A percentile compares a stretch with the other conserved stretches of the same genome.
phyloP scores from a whole-genome alignment of 108 stramenopile genomes.

The Cyclotella kingstonii region DNA sequence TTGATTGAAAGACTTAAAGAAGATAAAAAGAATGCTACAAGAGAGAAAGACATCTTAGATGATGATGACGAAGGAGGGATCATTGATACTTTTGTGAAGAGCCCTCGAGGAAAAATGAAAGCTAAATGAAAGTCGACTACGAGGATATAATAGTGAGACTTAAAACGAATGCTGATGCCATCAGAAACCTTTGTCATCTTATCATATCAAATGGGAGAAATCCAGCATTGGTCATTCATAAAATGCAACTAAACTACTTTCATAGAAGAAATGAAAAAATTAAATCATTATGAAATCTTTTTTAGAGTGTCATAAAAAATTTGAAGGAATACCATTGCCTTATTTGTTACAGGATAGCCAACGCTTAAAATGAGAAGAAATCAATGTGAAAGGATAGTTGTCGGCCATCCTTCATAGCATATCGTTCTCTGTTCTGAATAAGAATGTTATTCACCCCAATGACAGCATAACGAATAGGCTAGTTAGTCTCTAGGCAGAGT shows the following conservation, averaged over 20 bases:
- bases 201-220: no score
- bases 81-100: slow-evolving; percentile 36
- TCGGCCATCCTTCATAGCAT: background rate
- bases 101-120: slow-evolving; percentile 31
- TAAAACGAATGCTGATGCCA: no score
- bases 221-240: no score
- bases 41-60: slow-evolving; percentile 4
- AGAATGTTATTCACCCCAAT: slow-evolving; percentile 11
- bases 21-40: slow-evolving; percentile 24
- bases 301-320: background rate
- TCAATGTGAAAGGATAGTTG: slow-evolving; percentile 2
- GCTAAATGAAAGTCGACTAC: no score
- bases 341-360: slow-evolving; percentile 22
- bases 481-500: slow-evolving; percentile 63
- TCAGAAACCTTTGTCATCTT: no score
- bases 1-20: slow-evolving; percentile 42
- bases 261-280: background rate
- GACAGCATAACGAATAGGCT: slow-evolving; percentile 5
- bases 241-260: background rate
- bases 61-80: slow-evolving; percentile 41
- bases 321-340: slow-evolving; percentile 10
- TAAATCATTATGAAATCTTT: background rate
- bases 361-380: slow-evolving; percentile 16
- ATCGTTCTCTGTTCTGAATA: slow-evolving; percentile 3
- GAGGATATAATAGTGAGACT: no score